phyloP scores from a whole-genome alignment of 2,329 filamentous ascomycete species.

The Cladophialophora bantiana region DNA sequence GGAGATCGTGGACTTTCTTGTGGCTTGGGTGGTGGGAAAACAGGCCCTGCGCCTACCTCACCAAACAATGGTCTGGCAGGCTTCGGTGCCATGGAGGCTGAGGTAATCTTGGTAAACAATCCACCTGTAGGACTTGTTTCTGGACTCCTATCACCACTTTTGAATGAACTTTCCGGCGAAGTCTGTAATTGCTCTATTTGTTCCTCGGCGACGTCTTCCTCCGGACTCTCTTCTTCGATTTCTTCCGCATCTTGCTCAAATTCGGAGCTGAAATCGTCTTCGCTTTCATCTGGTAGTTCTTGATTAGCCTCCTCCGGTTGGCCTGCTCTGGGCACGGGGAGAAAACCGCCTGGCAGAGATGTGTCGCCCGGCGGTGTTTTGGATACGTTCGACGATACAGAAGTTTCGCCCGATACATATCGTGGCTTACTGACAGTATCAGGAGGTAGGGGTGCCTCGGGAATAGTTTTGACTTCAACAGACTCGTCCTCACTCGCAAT shows the following conservation, averaged over 20 bases:
- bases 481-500: slow-evolving; percentile 43
- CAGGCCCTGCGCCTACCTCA: slow-evolving; percentile 50
- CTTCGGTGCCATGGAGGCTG: slow-evolving; percentile 43
- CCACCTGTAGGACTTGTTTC: slow-evolving; percentile 50
- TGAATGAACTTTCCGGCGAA: slow-evolving; percentile 56
- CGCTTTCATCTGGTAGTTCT: slow-evolving; percentile 31
- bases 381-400: slow-evolving; percentile 45
- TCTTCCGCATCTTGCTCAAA: slow-evolving; percentile 57
- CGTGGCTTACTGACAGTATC: slow-evolving; percentile 55
- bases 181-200: slow-evolving; percentile 48
- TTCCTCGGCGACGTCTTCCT: slow-evolving; percentile 36
- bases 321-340: slow-evolving; percentile 29
- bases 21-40: slow-evolving; percentile 48
- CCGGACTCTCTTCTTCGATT: slow-evolving; percentile 50
- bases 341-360: slow-evolving; percentile 46
- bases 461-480: slow-evolving; percentile 44
- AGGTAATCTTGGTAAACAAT: slow-evolving; percentile 49
- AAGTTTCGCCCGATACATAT: slow-evolving; percentile 58
- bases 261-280: slow-evolving; percentile 48
- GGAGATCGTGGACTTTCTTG: slow-evolving; percentile 54
- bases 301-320: slow-evolving; percentile 19
- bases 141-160: slow-evolving; percentile 47
- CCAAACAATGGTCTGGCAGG: slow-evolving; percentile 51
- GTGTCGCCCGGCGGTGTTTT: slow-evolving; percentile 36
- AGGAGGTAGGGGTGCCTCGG: slow-evolving; percentile 54